phyloP scores from a whole-genome alignment of 176 grass and related monocot species.

The Bolboschoenus planiculmis region DNA sequence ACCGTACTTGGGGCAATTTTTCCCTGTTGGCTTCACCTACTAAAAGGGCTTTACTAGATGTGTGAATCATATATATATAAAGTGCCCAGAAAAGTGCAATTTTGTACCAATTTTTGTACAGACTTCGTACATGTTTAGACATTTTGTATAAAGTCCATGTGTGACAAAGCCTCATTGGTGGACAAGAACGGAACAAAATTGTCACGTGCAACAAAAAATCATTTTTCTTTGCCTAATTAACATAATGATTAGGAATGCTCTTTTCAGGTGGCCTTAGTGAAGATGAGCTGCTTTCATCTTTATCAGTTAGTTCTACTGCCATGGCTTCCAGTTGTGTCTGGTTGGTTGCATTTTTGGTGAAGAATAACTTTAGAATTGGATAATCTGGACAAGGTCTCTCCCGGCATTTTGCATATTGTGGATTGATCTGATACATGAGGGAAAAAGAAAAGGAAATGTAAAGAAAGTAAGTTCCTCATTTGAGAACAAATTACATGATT shows the following conservation, averaged over 20 bases:
- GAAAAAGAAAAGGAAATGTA: neutral
- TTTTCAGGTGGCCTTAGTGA: constrained; percentile 17
- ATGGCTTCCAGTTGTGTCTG: constrained; percentile 26
- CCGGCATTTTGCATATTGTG: constrained; percentile 26
- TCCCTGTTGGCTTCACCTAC: too few relatives aligned
- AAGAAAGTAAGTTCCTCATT: neutral
- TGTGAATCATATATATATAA: too few relatives aligned
- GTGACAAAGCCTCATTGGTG: too few relatives aligned
- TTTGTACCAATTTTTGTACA: too few relatives aligned
- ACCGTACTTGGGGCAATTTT: too few relatives aligned
- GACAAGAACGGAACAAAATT: too few relatives aligned
- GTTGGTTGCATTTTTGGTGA: constrained; percentile 5
- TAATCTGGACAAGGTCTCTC: constrained; percentile 30
- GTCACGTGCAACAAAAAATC: too few relatives aligned
- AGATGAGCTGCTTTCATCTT: constrained; percentile 23
- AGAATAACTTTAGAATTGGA: constrained; percentile 29
- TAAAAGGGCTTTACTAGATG: too few relatives aligned
- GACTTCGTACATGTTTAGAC: too few relatives aligned
- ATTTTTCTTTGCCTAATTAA: too few relatives aligned
- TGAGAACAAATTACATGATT: neutral
- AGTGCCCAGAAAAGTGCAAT: too few relatives aligned
- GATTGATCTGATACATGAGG: constrained; percentile 26
- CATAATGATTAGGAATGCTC: neutral
- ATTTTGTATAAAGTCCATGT: too few relatives aligned
- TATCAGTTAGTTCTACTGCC: constrained; percentile 29